Percentiles rank a stretch among this genome's conserved stretches.
Evolutionary conservation across 768 basidiomycete species (phyloP).

Genomic region (Termitomyces sp.): DNA sequence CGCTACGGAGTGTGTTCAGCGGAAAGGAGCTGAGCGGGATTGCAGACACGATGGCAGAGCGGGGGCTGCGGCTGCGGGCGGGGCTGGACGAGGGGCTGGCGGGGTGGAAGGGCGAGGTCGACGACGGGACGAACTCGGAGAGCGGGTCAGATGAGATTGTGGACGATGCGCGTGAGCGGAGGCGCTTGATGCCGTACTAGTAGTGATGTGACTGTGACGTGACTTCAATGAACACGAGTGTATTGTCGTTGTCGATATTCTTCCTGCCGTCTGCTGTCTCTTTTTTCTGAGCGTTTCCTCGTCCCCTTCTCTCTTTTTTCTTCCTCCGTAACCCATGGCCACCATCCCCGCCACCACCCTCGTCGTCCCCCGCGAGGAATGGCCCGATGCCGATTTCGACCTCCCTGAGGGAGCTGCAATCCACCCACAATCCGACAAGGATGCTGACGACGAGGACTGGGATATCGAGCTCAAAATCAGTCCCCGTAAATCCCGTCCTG

Average conservation of each 20-base stretch:
- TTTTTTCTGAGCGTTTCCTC: neutral
- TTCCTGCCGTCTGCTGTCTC: neutral
- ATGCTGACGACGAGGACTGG: slow-evolving; percentile 75
- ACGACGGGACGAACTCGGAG: slow-evolving; percentile 29
- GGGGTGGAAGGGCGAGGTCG: slow-evolving; percentile 39
- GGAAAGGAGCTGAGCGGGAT: slow-evolving; percentile 56
- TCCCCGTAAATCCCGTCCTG: slow-evolving; percentile 45
- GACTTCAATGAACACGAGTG: slow-evolving; percentile 31
- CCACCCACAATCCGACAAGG: slow-evolving; percentile 63
- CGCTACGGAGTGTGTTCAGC: slow-evolving; percentile 62
- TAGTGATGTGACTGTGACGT: slow-evolving; percentile 23
- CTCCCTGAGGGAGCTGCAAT: slow-evolving; percentile 73
- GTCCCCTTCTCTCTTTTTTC: slow-evolving; percentile 13
- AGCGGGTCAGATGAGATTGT: slow-evolving; percentile 55
- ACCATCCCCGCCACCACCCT: slow-evolving; percentile 59
- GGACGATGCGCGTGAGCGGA: slow-evolving; percentile 54
- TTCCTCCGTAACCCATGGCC: slow-evolving; percentile 40
- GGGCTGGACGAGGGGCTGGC: slow-evolving; percentile 60
- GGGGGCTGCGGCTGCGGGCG: slow-evolving; percentile 61
- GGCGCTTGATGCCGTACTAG: slow-evolving; percentile 65
- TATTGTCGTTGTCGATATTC: slow-evolving; percentile 13
- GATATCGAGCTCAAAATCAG: slow-evolving; percentile 74
- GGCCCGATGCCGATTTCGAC: slow-evolving; percentile 87
- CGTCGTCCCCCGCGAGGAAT: slow-evolving; percentile 65
- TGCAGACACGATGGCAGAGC: slow-evolving; percentile 75